Percentiles rank a stretch among this genome's conserved stretches.
Conservation (phyloP, 208 protist genomes). For the Acanthamoeba lenticulata region DNA sequence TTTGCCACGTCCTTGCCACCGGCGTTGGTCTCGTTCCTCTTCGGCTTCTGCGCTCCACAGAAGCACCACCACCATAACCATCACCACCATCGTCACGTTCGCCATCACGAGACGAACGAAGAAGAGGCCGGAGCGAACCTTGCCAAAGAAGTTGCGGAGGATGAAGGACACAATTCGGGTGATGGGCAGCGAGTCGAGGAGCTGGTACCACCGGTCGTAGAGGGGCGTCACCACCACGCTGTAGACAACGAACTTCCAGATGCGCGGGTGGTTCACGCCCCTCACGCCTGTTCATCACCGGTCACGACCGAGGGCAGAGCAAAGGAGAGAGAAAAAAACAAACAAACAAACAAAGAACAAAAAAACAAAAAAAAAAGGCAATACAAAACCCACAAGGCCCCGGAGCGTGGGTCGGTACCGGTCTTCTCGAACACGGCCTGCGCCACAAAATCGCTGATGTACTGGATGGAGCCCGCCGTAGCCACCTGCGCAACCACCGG, state of each 20-base stretch:
- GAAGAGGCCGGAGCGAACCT: neutral
- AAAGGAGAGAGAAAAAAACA: too few species aligned
- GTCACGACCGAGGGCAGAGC: too few species aligned
- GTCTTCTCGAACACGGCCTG: constrained; percentile 25
- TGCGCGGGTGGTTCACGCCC: neutral
- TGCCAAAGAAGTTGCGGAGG: neutral
- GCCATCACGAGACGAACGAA: too few species aligned
- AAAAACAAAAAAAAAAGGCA: neutral
- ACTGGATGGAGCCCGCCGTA: constrained; percentile 5
- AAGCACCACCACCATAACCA: too few species aligned
- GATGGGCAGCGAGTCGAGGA: neutral
- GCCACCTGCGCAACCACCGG: neutral
- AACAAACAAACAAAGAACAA: neutral
- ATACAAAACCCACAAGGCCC: neutral
- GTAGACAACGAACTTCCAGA: constrained; percentile 22
- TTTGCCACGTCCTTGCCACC: neutral
- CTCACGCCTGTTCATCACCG: neutral
- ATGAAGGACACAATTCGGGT: neutral
- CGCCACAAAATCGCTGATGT: constrained; percentile 35
- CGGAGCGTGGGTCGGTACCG: neutral
- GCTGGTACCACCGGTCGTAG: neutral
- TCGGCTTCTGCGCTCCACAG: neutral
- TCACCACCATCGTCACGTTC: neutral
- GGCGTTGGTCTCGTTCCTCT: neutral
- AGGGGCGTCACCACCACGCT: constrained; percentile 11